phyloP scores from a whole-genome alignment of 164 flowering plant genomes.

The Vitis riparia region DNA sequence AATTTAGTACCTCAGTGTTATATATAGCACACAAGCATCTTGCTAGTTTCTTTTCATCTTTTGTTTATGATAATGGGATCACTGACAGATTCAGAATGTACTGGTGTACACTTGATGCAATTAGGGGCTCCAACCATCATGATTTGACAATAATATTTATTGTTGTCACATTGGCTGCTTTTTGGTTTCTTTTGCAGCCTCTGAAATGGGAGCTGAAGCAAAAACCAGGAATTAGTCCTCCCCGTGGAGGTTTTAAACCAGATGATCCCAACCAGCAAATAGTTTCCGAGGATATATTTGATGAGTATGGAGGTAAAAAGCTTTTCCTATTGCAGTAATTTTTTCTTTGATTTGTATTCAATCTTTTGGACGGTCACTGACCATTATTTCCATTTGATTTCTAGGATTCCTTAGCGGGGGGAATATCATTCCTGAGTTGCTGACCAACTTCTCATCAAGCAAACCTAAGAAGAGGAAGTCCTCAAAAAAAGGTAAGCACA shows the following conservation, averaged over 20 bases:
- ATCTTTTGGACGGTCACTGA: background rate
- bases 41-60: too few species aligned
- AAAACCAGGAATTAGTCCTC: slow-evolving; percentile 93
- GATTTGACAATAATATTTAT: background rate
- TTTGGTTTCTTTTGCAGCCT: slow-evolving; percentile 51
- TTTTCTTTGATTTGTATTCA: background rate
- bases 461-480: slow-evolving; percentile 49
- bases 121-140: background rate
- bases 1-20: too few species aligned
- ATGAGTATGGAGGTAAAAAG: slow-evolving; percentile 89
- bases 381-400: slow-evolving; percentile 1
- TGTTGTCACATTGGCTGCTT: background rate
- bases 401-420: slow-evolving; percentile 78
- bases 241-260: slow-evolving; percentile 88
- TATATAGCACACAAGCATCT: too few species aligned
- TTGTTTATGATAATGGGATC: background rate
- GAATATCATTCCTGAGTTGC: slow-evolving; percentile 55
- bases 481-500: slow-evolving; percentile 52
- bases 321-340: background rate
- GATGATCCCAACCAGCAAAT: slow-evolving; percentile 99
- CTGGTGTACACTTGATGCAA: background rate
- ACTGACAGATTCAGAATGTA: background rate
- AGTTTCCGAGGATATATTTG: slow-evolving; percentile 96
- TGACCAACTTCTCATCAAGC: slow-evolving; percentile 51
- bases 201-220: slow-evolving; percentile 98